Percentiles rank a stretch among this genome's conserved stretches.
These are phyloP conservation scores for Russula compacta DNA, from an alignment of 768 basidiomycete genomes.

Conservation along the genomic window DNA sequence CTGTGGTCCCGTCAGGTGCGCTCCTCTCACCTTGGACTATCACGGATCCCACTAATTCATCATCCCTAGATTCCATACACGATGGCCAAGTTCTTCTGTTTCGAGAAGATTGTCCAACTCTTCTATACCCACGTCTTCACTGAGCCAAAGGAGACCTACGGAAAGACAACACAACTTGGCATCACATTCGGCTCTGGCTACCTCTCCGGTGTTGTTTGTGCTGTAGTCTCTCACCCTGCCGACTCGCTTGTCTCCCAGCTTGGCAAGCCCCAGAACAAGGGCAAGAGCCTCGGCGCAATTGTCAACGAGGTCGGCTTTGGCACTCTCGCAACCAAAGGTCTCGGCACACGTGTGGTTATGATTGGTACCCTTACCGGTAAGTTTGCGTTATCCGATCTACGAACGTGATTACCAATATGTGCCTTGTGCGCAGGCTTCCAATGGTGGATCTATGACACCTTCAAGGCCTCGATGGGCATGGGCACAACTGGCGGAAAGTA, in stretches of 20 bases:
- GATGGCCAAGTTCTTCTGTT: constrained; percentile 99
- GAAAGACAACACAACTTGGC: constrained; percentile 78
- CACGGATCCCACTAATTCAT: not conserved
- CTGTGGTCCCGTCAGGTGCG: constrained; percentile 82
- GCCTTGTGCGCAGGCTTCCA: constrained; percentile 62
- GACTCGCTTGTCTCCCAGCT: constrained; percentile 90
- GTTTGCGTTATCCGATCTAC: not conserved
- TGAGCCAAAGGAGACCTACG: constrained; percentile 65
- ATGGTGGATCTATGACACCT: constrained; percentile 91
- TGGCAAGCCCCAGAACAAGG: constrained; percentile 81
- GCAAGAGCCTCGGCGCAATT: constrained; percentile 66
- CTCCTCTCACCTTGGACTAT: not conserved
- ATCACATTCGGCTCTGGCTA: constrained; percentile 88
- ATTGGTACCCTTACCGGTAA: constrained; percentile 35
- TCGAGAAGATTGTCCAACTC: constrained; percentile 76
- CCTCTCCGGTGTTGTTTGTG: constrained; percentile 92
- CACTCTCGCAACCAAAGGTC: constrained; percentile 71
- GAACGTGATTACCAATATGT: constrained; percentile 13
- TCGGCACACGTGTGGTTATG: constrained; percentile 82
- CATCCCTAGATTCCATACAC: constrained; percentile 82
- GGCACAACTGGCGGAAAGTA: constrained; percentile 88
- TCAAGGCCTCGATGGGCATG: constrained; percentile 77
- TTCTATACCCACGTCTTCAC: constrained; percentile 88
- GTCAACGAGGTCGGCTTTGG: constrained; percentile 59
- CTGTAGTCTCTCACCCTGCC: constrained; percentile 93